phyloP scores from a whole-genome alignment of 192 early-diverging fungal species.

The Phycomyces nitens region DNA sequence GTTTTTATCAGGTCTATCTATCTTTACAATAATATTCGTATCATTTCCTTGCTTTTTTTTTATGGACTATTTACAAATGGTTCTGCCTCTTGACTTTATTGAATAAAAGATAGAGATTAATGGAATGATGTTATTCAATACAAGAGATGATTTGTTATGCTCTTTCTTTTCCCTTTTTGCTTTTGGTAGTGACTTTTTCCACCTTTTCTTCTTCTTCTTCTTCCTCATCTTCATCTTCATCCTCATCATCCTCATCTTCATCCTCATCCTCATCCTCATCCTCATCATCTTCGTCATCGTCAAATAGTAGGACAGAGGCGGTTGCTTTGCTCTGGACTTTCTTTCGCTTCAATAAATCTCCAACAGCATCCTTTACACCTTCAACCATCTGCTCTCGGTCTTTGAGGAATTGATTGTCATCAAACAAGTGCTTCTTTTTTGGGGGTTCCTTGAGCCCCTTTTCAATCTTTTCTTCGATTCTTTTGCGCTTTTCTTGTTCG shows the following conservation, averaged over 20 bases:
- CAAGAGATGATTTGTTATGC: too few species aligned
- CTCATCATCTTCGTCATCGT: neutral
- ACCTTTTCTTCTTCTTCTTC: neutral
- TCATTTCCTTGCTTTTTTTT: too few species aligned
- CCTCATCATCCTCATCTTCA: neutral
- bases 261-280: neutral
- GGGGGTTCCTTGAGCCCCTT: constrained; percentile 63
- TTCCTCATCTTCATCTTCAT: neutral
- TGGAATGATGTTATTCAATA: too few species aligned
- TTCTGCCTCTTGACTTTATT: too few species aligned
- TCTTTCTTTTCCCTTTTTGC: neutral
- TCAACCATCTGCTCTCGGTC: constrained; percentile 65
- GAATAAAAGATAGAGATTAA: too few species aligned
- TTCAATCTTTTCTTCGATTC: constrained; percentile 74
- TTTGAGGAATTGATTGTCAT: constrained; percentile 74
- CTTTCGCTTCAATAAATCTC: constrained; percentile 29
- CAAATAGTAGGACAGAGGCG: neutral
- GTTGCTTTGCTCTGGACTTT: neutral
- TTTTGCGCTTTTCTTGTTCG: constrained; percentile 57
- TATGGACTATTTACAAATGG: too few species aligned
- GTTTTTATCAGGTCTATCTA: too few species aligned
- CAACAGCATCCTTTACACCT: constrained; percentile 55
- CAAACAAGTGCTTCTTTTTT: constrained; percentile 74
- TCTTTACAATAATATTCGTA: too few species aligned
- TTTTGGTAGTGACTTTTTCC: neutral